Evolutionary conservation across 768 basidiomycete species (phyloP), one percentile per base, ranked within the genome.

Genomic region (Boletus coccyginus): DNA sequence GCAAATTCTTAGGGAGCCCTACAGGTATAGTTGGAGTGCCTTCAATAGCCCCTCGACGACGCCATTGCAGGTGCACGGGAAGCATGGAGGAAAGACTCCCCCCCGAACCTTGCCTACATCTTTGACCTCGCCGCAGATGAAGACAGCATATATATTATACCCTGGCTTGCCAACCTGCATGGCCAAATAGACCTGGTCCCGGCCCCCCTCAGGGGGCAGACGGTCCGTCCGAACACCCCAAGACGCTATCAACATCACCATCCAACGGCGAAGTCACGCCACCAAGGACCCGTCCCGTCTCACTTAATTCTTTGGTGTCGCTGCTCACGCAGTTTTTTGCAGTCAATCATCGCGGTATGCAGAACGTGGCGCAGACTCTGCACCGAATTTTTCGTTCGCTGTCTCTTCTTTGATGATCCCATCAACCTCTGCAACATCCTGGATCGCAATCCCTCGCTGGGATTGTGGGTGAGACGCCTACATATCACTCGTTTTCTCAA

Each of bases 401-500:
- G 77, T 62, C 74, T 92, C 33, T 87, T 86, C 74, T 82, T 91
- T 67, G 80, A 81, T 57, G 75, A 83, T 43, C 84, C 86, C 7
- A 64, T 72, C 14, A 82, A 83, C 1, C 74, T 89, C 9, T 81
- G 79, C 60, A 56, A 64, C n/a, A 74, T 80, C 43, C 74, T 90
- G 19, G 79, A 83, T 61, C 72, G 76, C 10, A 73, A 78, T 2
- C 66, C 79, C 0, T 79, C 81, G 0, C 70, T 86, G 1, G 88
- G 88, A 6, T 87, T 86, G 85, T 88, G 85, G 82, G 81, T 86
- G 0, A 78, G 78, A 36, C 78, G 88, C n/a, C 73, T 92, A n/a
- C 88, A 92, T 52, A 73, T 90, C 31, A 77, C 80, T 2, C 79
- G 82, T 10, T 82, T 80, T 68, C 75, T 77, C 53, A 65, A 64